Evolutionary conservation across 257 asterid species (phyloP).

Genomic region (Anisodus acutangulus): DNA sequence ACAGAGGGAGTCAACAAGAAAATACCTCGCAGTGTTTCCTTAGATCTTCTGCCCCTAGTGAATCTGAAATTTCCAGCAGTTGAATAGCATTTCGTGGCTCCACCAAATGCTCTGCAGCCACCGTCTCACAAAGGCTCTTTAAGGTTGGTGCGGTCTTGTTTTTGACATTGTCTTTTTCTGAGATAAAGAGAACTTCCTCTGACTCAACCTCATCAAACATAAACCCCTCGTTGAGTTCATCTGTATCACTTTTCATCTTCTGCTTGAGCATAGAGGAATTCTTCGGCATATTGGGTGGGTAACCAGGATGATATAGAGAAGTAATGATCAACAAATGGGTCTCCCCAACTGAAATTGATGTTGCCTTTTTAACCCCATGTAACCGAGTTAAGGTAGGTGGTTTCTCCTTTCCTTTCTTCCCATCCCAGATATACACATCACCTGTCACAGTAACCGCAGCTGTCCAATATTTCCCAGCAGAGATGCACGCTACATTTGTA

Average conservation of each 20-base stretch:
- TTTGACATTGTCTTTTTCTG: constrained; percentile 45
- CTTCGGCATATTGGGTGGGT: constrained; percentile 42
- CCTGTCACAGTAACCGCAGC: constrained; percentile 90
- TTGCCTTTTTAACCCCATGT: constrained; percentile 93
- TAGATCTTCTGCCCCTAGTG: constrained; percentile 82
- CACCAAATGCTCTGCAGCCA: constrained; percentile 80
- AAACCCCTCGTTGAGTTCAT: constrained; percentile 68
- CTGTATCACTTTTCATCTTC: constrained; percentile 48
- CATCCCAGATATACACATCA: constrained; percentile 92
- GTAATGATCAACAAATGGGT: constrained; percentile 77
- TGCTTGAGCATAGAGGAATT: constrained; percentile 39
- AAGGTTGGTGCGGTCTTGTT: constrained; percentile 64
- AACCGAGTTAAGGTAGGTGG: constrained; percentile 67
- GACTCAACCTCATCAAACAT: constrained; percentile 68
- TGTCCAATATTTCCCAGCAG: constrained; percentile 97
- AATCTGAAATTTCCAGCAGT: constrained; percentile 87
- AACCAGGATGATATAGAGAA: constrained; percentile 88
- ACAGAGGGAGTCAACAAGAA: constrained; percentile 29
- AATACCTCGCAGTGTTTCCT: constrained; percentile 77
- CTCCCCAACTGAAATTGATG: constrained; percentile 94
- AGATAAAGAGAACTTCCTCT: constrained; percentile 41
- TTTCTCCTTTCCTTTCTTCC: constrained; percentile 61
- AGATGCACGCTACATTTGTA: constrained; percentile 61
- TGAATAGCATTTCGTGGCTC: constrained; percentile 89
- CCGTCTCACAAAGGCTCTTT: constrained; percentile 82